Evolutionary conservation across 768 basidiomycete species (phyloP), one percentile per base, ranked within the genome.

Genomic region (Tylopilus felleus): DNA sequence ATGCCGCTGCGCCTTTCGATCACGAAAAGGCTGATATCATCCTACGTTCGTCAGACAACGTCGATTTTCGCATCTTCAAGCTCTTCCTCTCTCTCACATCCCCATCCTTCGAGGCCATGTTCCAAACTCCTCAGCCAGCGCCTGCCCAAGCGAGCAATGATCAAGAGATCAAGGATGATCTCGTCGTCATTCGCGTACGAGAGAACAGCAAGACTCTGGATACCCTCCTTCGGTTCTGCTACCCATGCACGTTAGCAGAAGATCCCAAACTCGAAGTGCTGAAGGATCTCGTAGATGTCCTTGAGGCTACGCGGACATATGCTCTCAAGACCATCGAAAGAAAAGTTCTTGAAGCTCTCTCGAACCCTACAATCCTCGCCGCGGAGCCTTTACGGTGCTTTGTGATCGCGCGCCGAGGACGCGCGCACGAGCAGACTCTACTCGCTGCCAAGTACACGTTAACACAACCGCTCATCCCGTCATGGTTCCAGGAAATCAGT

Each of bases 61-160:
- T 71, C 35, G 63, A 75, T 48, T 62, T 74, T 44, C 63, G 58
- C 10, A 48, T 71, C 13, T 71, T 73, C 58, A 72, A 60, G 17
- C 53, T 62, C 6, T 65, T 74, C 38, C 69, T 74, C 19, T 61
- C 64, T 13, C 62, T 72, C 17, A 62, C 72, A 0, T 75, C 74
- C 12, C 62, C 70, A 0, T 62, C 70, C 55, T 77, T 74, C 53
- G 57, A 65, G 28, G 53, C 59, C 21, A 62, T 75, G 49, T 70
- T 74, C 44, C 36, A 53, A n/a, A 49, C 70, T 8, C 67, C 69
- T 3, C 67, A 73, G 31, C 54, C 68, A 16, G 16, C 46, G 31
- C 54, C 68, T n/a, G 16, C 46, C 14, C 23, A 56, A 41, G 47
- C 12, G 8, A 29, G n/a, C 17, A 43, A 38, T 5, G 53, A 49